Evolutionary conservation across 2,329 filamentous ascomycete genomes (phyloP), one percentile per base, ranked within the genome.

Genomic region (Huntiella bhutanensis): DNA sequence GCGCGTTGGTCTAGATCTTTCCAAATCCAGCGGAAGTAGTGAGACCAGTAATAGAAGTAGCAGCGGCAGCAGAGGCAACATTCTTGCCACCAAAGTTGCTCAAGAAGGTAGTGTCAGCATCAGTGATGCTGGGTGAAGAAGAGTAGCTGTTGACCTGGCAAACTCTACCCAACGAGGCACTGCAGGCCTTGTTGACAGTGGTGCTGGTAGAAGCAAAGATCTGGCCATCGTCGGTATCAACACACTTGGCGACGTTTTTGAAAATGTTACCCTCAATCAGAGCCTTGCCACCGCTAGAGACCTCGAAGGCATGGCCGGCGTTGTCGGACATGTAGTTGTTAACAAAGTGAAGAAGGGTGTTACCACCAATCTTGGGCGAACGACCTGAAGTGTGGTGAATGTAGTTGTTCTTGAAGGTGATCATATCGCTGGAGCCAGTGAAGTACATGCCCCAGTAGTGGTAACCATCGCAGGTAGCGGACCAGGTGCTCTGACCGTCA

Each of bases 381-480:
- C 73, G 71, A 48, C 73, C 73, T 10, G 64, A 68, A 42, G 67
- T 68, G 58, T 73, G 64, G 64, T 75, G 69, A 55, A 77, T 62
- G 61, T 75, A 75, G 65, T 77, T 77, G 52, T 64, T 64, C 62
- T 73, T 70, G 56, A 77, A 55, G 51, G 73, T 77, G 54, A 76
- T 62, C 50, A 68, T 54, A 55, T 77, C 73, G 56, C 59, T 64
- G 48, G 64, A 62, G n/a, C 74, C 73, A 36, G 64, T 66, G 42
- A 77, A 64, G 61, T 72, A 74, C 52, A 75, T 58, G 28, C 60
- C 65, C 70, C 73, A 77, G 67, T 77, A 76, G 60, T 75, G 71
- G 58, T 72, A 65, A 36, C 62, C 64, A 54, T 77, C 63, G 58
- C 73, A 77, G 41, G 66, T 70, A 4, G 73, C 67, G 8, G 71